Percentiles rank a stretch among this genome's conserved stretches.
phyloP scores from a whole-genome alignment of 2,329 filamentous ascomycete genomes.

The Pseudocercospora macadamiae region DNA sequence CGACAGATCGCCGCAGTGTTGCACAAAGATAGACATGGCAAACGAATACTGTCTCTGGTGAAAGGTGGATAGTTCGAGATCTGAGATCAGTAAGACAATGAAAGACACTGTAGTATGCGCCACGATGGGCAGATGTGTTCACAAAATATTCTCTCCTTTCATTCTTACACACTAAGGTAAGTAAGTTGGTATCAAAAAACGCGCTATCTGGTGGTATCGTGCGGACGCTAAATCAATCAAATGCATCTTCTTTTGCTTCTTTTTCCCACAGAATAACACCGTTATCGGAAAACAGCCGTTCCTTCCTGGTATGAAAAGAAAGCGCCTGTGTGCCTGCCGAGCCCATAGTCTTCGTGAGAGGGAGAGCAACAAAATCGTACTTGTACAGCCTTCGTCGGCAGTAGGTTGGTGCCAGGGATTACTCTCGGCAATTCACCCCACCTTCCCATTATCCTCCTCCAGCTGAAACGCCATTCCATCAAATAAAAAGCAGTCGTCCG shows the following conservation, averaged over 20 bases:
- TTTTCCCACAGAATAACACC: not conserved
- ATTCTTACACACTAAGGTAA: constrained; percentile 9
- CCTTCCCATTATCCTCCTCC: not conserved
- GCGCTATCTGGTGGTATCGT: constrained; percentile 19
- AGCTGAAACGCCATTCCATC: not conserved
- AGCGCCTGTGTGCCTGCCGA: constrained; percentile 1
- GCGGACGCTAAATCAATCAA: constrained; percentile 18
- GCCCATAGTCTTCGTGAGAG: constrained; percentile 6
- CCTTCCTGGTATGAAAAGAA: too few relatives aligned
- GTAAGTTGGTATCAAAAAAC: constrained; percentile 4
- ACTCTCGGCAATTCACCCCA: not conserved
- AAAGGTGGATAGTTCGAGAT: not conserved
- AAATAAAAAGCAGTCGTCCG: constrained; percentile 2
- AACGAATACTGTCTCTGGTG: not conserved
- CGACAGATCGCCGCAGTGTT: not conserved
- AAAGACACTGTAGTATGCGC: too few relatives aligned
- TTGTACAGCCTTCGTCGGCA: not conserved
- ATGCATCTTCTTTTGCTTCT: constrained; percentile 4
- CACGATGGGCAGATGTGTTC: too few relatives aligned
- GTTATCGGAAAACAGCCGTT: not conserved
- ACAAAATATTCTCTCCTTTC: not conserved
- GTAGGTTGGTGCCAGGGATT: not conserved
- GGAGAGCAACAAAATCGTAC: not conserved
- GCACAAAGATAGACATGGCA: not conserved
- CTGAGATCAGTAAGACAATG: too few relatives aligned